Evolutionary conservation across 805 yeast genomes (phyloP), one percentile per base, ranked within the genome.

Genomic region (Yarrowia deformans): DNA sequence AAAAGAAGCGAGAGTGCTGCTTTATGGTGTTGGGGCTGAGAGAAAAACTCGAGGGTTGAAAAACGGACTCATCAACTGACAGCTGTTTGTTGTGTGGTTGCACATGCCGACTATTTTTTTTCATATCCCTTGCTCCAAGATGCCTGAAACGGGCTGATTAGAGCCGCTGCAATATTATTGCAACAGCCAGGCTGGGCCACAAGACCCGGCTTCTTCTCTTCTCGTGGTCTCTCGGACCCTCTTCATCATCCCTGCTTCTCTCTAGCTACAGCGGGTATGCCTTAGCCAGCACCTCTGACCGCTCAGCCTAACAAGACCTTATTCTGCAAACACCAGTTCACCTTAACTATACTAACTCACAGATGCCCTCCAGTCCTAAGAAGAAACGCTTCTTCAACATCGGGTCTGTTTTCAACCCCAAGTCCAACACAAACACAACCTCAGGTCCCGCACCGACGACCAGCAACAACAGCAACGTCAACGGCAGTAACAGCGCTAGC

Each of bases 311-410:
- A 23, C 12, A 12, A 13, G 40, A 54, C 60, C 60, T 54, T 54
- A 54, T 19, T 39, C 45, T 8, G 42, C 43, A 23, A 23, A 23
- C 29, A 18, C 1, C 18, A 19, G 43, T 18, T 23, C 32, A 54
- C 60, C 60, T 39, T 54, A 54, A 54, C 45, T 16, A 56, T 29
- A 19, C 66, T 60, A 60, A 60, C 66, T 18, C 42, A 40, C 50
- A 60, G 66, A 63, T 63, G 68, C 55, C 55, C 12, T 63, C 68
- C 55, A 63, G 68, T 40, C 68, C 68, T 23, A 63, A 63, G 68
- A 63, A 63, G 68, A 63, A 63, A 49, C 68, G 68, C 45, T 63
- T 63, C 68, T 63, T 63, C 68, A 63, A 63, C 56, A 48, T 63
- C 35, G 68, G 68, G 55, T 63, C 68, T 39, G 68, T 63, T 8